Percentiles rank a stretch among this genome's conserved stretches.
phyloP scores from a whole-genome alignment of 306 rosid genomes.

The Cyamopsis tetragonoloba region DNA sequence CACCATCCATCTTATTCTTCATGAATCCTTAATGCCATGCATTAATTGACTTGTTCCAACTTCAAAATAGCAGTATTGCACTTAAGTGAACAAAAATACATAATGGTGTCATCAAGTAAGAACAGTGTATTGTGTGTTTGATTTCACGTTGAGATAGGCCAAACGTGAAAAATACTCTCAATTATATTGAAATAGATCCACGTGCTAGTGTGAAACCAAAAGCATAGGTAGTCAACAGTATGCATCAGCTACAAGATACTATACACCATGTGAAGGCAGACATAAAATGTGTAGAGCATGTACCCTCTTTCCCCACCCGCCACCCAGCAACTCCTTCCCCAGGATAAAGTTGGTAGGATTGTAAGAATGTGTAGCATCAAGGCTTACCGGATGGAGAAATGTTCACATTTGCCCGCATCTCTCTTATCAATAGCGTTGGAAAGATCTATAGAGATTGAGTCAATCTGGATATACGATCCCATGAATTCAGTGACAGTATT shows the following conservation, averaged over 20 bases:
- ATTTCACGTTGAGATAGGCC: no score
- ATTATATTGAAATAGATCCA: no score
- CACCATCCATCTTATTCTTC: conserved; percentile 7
- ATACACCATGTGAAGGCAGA: conserved; percentile 10
- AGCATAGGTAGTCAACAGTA: conserved; percentile 9
- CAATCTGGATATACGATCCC: conserved; percentile 66
- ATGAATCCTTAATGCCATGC: conserved; percentile 11
- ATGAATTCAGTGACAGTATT: conserved; percentile 41
- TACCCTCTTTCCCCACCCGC: not conserved
- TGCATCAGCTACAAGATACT: conserved; percentile 1
- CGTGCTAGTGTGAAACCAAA: no score
- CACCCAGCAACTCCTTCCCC: not conserved
- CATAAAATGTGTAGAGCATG: not conserved
- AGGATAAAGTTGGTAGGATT: conserved; percentile 2
- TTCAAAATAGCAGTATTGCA: not conserved
- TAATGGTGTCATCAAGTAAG: not conserved
- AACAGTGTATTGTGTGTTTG: no score
- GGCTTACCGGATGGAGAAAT: conserved; percentile 89
- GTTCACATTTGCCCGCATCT: conserved; percentile 64
- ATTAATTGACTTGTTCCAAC: conserved; percentile 8
- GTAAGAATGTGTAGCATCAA: conserved; percentile 3
- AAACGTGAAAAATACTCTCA: no score
- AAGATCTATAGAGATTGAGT: conserved; percentile 84
- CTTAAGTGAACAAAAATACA: conserved; percentile 18
- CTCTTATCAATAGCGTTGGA: conserved; percentile 42